phyloP scores from a whole-genome alignment of 2,329 filamentous ascomycete genomes.

The Thielaviopsis ethacetica region DNA sequence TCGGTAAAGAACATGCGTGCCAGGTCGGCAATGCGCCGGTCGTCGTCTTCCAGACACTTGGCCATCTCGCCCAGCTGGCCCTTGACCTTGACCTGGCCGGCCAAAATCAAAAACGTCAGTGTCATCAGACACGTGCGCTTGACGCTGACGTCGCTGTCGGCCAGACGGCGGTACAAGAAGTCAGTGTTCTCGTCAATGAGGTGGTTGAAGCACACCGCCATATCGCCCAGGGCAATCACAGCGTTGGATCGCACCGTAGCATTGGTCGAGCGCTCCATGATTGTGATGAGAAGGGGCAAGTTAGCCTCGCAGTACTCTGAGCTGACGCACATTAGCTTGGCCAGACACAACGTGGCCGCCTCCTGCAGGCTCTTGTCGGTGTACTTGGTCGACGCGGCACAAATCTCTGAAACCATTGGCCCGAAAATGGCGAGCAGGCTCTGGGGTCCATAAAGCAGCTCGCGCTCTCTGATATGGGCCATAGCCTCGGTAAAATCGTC shows the following conservation, averaged over 20 bases:
- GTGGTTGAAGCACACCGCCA: slow-evolving; percentile 99
- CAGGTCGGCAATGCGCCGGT: slow-evolving; percentile 84
- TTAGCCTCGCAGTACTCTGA: slow-evolving; percentile 92
- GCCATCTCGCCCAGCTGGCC: slow-evolving; percentile 98
- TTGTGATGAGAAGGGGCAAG: slow-evolving; percentile 84
- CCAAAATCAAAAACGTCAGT: slow-evolving; percentile 87
- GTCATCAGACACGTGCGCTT: slow-evolving; percentile 99
- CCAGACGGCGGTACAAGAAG: slow-evolving; percentile 85
- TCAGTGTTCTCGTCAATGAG: slow-evolving; percentile 98
- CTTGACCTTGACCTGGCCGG: slow-evolving; percentile 98
- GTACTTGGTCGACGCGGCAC: slow-evolving; percentile 85
- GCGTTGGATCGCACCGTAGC: slow-evolving; percentile 90
- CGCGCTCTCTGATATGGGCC: slow-evolving; percentile 66
- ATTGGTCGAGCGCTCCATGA: slow-evolving; percentile 86
- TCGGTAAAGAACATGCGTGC: slow-evolving; percentile 98
- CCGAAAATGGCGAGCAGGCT: slow-evolving; percentile 85
- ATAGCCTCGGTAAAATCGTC: slow-evolving; percentile 84
- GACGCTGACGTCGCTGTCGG: slow-evolving; percentile 74
- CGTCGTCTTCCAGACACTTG: slow-evolving; percentile 93
- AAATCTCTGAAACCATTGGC: slow-evolving; percentile 81
- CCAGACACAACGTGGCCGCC: slow-evolving; percentile 82
- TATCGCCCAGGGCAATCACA: slow-evolving; percentile 91
- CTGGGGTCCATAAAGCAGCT: slow-evolving; percentile 64
- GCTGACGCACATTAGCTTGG: slow-evolving; percentile 97
- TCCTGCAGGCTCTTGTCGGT: slow-evolving; percentile 80